Conservation (phyloP, 192 early-diverging fungal species). For the Coemansia brasiliensis region DNA sequence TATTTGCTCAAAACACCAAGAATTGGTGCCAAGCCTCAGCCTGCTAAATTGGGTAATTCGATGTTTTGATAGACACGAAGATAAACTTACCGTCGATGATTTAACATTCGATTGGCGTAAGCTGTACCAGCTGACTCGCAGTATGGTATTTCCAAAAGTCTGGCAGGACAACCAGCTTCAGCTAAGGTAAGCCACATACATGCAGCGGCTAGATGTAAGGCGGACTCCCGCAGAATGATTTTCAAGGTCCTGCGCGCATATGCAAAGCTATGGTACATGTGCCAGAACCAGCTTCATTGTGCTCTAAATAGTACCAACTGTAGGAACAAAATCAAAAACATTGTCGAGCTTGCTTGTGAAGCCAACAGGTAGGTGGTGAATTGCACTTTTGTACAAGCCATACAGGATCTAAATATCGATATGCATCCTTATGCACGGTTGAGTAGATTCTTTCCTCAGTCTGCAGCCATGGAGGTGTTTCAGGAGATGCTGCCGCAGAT, state of each 20-base stretch:
- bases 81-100: slow-evolving; percentile 58
- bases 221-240: slow-evolving; percentile 1
- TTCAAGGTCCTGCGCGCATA: background rate
- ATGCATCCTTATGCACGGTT: background rate
- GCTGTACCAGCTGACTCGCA: slow-evolving; percentile 63
- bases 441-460: slow-evolving; percentile 67
- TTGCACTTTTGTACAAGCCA: background rate
- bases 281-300: background rate
- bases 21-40: too few species aligned
- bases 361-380: slow-evolving; percentile 18
- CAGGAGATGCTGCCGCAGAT: slow-evolving; percentile 74
- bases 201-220: background rate
- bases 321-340: slow-evolving; percentile 43
- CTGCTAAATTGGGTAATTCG: background rate
- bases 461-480: slow-evolving; percentile 71
- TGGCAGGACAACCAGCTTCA: slow-evolving; percentile 64
- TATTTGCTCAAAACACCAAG: too few species aligned
- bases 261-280: background rate
- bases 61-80: slow-evolving; percentile 48
- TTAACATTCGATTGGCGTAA: slow-evolving; percentile 76
- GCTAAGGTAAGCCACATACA: slow-evolving; percentile 35
- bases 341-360: slow-evolving; percentile 23
- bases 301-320: background rate
- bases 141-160: slow-evolving; percentile 63
- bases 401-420: background rate